phyloP scores from a whole-genome alignment of 2,329 filamentous ascomycete species.

The Tetracladium maxilliforme region DNA sequence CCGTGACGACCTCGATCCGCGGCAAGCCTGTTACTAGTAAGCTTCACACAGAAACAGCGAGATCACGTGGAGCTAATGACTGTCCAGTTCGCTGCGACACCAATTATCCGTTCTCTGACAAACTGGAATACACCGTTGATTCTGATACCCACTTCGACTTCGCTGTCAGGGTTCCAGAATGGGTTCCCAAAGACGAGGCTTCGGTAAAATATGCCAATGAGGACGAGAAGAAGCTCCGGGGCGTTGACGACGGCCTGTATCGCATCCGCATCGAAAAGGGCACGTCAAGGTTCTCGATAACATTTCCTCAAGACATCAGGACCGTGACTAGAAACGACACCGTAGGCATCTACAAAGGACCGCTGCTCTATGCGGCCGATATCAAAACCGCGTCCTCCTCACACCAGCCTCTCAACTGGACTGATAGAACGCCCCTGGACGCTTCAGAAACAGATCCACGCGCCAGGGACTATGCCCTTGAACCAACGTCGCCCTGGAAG shows the following conservation, averaged over 20 bases:
- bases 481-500: conserved; percentile 14
- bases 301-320: conserved; percentile 6
- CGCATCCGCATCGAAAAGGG: conserved; percentile 3
- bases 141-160: conserved; percentile 10
- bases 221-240: no score
- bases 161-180: conserved; percentile 9
- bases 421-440: conserved; percentile 11
- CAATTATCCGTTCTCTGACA: conserved; percentile 22
- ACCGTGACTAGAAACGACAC: conserved; percentile 16
- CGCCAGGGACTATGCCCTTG: conserved; percentile 18
- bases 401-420: conserved; percentile 8
- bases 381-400: conserved; percentile 14
- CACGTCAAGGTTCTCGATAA: conserved; percentile 5
- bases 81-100: conserved; percentile 28
- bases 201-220: conserved; percentile 1
- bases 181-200: conserved; percentile 4
- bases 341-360: conserved; percentile 25
- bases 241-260: conserved; percentile 3
- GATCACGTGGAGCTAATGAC: conserved; percentile 15
- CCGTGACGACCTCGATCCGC: conserved; percentile 15
- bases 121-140: conserved; percentile 11
- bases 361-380: conserved; percentile 25
- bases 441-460: conserved; percentile 5
- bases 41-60: conserved; percentile 9
- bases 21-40: no score